Percentiles rank a stretch among this genome's conserved stretches.
Conservation (phyloP, 1,284 basidiomycete species). For the Peniophora sp. region DNA sequence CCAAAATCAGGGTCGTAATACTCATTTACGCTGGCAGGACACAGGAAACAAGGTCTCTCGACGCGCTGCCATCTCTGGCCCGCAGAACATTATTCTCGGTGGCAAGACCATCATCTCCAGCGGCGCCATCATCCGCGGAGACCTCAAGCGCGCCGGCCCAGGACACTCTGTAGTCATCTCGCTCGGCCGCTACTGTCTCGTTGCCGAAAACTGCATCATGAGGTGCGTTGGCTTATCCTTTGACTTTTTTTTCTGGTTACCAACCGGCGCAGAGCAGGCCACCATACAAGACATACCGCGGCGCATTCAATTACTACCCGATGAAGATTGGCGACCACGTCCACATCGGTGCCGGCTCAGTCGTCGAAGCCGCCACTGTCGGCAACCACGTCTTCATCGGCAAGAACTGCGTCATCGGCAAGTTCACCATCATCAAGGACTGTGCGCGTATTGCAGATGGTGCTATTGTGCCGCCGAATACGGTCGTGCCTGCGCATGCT, state of each 20-base stretch:
- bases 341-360: conserved; percentile 79
- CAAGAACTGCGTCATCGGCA: conserved; percentile 91
- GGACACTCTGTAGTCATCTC: conserved; percentile 90
- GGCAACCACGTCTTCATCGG: conserved; percentile 95
- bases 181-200: conserved; percentile 86
- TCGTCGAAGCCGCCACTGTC: conserved; percentile 92
- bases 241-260: conserved; percentile 2
- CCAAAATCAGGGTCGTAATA: conserved; percentile 1
- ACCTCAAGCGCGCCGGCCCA: conserved; percentile 75
- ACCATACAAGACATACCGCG: conserved; percentile 85
- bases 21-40: conserved; percentile 17
- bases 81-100: conserved; percentile 94
- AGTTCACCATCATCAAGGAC: conserved; percentile 96
- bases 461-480: conserved; percentile 86
- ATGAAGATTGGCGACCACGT: conserved; percentile 96
- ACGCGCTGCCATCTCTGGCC: conserved; percentile 87
- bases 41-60: conserved; percentile 76
- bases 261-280: conserved; percentile 36
- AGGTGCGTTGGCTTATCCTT: conserved; percentile 42
- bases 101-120: conserved; percentile 96
- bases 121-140: conserved; percentile 83
- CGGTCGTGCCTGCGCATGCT: conserved; percentile 85
- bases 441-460: conserved; percentile 85
- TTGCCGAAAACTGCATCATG: conserved; percentile 87
- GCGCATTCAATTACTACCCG: conserved; percentile 95